Evolutionary conservation across 2,329 filamentous ascomycete genomes (phyloP).

Genomic region (Fusarium virguliforme): DNA sequence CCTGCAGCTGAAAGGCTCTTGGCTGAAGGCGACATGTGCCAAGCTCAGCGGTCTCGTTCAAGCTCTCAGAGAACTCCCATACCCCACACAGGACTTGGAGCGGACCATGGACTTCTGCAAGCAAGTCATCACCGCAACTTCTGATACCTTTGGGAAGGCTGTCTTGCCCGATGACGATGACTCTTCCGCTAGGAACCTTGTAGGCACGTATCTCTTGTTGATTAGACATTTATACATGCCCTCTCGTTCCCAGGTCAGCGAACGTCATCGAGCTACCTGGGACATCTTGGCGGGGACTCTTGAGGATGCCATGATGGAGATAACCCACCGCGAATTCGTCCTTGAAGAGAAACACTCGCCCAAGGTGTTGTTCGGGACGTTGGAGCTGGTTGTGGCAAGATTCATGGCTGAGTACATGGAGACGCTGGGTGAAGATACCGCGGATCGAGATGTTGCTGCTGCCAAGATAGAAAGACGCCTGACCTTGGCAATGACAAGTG

Average conservation of each 20-base stretch:
- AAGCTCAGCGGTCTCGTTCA: constrained; percentile 7
- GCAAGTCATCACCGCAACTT: background rate
- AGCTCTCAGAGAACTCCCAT: constrained; percentile 2
- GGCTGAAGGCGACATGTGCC: constrained; percentile 1
- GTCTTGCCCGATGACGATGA: background rate
- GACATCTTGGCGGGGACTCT: background rate
- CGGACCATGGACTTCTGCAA: background rate
- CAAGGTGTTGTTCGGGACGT: background rate
- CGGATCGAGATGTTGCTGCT: background rate
- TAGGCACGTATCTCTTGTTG: background rate
- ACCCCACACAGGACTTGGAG: background rate
- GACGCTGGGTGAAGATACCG: background rate
- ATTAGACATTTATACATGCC: background rate
- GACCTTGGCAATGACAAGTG: background rate
- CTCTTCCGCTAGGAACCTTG: background rate
- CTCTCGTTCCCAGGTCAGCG: constrained; percentile 1
- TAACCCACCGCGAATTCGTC: background rate
- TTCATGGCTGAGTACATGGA: background rate
- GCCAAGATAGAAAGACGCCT: background rate
- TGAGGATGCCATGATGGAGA: background rate
- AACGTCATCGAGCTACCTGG: constrained; percentile 1
- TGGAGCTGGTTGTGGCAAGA: background rate
- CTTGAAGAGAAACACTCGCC: background rate
- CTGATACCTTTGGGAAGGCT: background rate
- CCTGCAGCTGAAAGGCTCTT: constrained; percentile 4